phyloP scores from a whole-genome alignment of 2,329 filamentous ascomycete species.

The Dichotomopilus funicola region DNA sequence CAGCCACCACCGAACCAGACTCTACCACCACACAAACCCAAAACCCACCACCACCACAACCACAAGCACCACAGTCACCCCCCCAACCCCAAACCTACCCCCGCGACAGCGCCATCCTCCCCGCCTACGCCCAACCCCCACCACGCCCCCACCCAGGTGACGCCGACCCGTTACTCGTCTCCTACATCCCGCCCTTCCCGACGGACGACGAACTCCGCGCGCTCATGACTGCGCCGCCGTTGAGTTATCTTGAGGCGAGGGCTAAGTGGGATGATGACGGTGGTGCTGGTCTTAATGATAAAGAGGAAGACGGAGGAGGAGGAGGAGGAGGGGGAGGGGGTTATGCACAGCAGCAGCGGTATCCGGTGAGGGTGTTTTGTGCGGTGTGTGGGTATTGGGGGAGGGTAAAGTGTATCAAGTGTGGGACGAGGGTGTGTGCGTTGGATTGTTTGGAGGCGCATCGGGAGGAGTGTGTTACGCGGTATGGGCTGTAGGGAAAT shows the following conservation, averaged over 20 bases:
- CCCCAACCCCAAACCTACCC: constrained; percentile 20
- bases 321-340: neutral
- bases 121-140: constrained; percentile 28
- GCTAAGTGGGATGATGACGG: constrained; percentile 37
- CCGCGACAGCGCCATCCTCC: constrained; percentile 30
- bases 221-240: constrained; percentile 56
- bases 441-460: constrained; percentile 68
- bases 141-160: constrained; percentile 43
- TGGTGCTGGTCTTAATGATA: neutral
- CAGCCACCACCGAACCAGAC: constrained; percentile 7
- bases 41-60: neutral
- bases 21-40: neutral
- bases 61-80: neutral
- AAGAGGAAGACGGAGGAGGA: neutral
- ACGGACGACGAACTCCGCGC: constrained; percentile 56
- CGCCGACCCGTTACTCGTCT: constrained; percentile 51
- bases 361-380: constrained; percentile 62
- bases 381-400: constrained; percentile 81
- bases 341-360: constrained; percentile 26
- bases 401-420: constrained; percentile 67
- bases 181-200: constrained; percentile 51
- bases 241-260: constrained; percentile 61
- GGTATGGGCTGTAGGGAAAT: constrained; percentile 45
- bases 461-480: constrained; percentile 62
- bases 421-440: constrained; percentile 70